Evolutionary conservation across 768 basidiomycete species (phyloP), one percentile per base, ranked within the genome.

Genomic region (Trametes sanguinea): DNA sequence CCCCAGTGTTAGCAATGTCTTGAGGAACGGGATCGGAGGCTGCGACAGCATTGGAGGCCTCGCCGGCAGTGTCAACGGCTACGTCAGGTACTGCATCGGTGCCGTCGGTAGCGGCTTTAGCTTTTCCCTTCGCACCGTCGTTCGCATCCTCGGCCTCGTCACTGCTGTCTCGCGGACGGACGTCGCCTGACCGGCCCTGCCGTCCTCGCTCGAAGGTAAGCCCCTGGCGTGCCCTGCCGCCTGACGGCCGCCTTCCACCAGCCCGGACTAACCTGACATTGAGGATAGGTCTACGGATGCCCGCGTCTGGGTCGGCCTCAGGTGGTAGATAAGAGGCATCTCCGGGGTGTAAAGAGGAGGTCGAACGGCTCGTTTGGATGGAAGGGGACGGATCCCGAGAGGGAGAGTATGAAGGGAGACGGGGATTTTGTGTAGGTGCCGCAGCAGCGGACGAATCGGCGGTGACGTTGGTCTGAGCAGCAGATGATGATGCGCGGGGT

Each of bases 271-370:
- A 63, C 17, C 74, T 65, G 10, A 71, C 71, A 52, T 72, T 71
- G 37, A 76, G 63, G 14, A 72, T 63, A 0, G 75, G 71, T 48
- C 66, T 44, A 4, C 68, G 54, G 22, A 13, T 33, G 2, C 57
- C 60, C 47, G 52, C 58, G 37, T 67, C 69, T 10, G 67, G 65
- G 40, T 70, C 67, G 6, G 66, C 71, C 27, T 73, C 74, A 6
- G 72, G 69, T 27, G 69, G 64, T 6, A 71, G 67, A 44, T 74
- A 71, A 14, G 71, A 73, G 3, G 74, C 71, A 35, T 73, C 71
- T 11, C 69, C 73, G 29, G 71, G 71, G 10, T 72, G 73, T 4
- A 73, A 65, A 2, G 74, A 76, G 37, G 72, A 68, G 6, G 65
- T 66, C 6, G 72, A 75, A 10, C 66, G 70, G 52, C 72, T 72